phyloP scores from a whole-genome alignment of 2,329 filamentous ascomycete genomes.

The Gyromitra esculenta region DNA sequence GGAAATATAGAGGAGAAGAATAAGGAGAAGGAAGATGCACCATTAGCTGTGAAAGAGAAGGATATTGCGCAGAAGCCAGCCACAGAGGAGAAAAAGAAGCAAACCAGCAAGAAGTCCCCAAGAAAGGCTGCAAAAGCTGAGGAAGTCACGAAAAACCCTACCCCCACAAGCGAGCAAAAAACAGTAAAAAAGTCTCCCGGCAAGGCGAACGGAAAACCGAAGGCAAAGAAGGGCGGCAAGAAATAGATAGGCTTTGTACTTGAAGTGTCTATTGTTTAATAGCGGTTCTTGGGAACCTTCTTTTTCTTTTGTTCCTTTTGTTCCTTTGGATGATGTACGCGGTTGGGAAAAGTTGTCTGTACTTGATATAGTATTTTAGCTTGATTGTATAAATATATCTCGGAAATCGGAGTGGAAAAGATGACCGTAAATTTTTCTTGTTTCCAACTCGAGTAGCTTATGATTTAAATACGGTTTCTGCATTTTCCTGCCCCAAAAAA shows the following conservation, averaged over 20 bases:
- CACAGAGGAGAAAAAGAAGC: slow-evolving; percentile 50
- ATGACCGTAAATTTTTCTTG: not conserved
- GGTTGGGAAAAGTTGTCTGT: slow-evolving; percentile 32
- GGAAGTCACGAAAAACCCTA: slow-evolving; percentile 38
- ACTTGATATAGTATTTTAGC: slow-evolving; percentile 27
- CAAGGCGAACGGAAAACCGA: slow-evolving; percentile 19
- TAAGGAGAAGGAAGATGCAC: slow-evolving; percentile 41
- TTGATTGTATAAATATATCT: slow-evolving; percentile 44
- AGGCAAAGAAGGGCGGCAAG: slow-evolving; percentile 27
- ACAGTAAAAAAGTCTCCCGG: slow-evolving; percentile 19
- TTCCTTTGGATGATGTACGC: slow-evolving; percentile 4
- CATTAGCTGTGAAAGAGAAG: slow-evolving; percentile 53
- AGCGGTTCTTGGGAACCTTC: not conserved
- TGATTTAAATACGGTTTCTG: no score
- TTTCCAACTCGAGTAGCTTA: no score
- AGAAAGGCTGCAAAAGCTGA: slow-evolving; percentile 53
- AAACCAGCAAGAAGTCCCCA: slow-evolving; percentile 51
- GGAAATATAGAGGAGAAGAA: not conserved
- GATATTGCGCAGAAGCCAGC: slow-evolving; percentile 39
- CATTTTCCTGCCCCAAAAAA: no score
- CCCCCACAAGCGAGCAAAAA: slow-evolving; percentile 6
- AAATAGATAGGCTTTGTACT: slow-evolving; percentile 15
- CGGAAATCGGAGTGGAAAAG: not conserved
- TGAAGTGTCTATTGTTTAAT: slow-evolving; percentile 28
- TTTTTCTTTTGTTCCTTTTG: slow-evolving; percentile 6